Percentiles rank a stretch among this genome's conserved stretches.
Conservation (phyloP, 129 eudicot genomes). For the Solidago caesia region DNA sequence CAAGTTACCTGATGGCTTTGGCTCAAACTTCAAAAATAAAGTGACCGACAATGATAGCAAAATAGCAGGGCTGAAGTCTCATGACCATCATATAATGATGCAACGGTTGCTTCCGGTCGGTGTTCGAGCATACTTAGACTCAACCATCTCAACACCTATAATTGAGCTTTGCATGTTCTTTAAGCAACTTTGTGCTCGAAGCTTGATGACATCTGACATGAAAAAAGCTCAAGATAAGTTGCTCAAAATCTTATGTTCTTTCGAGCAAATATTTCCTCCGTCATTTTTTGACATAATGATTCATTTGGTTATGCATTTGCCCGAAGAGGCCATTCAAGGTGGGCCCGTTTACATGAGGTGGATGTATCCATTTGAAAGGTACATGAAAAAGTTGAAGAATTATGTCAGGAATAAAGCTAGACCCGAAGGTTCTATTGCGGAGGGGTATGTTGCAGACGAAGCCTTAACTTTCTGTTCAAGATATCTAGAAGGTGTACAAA, state of each 20-base stretch:
- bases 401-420: neutral
- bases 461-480: neutral
- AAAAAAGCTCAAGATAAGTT: neutral
- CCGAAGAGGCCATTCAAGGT: slow-evolving; percentile 8
- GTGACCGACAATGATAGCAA: neutral
- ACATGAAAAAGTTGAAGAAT: neutral
- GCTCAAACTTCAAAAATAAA: neutral
- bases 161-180: too few species aligned
- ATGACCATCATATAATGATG: slow-evolving; percentile 4
- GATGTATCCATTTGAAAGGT: neutral
- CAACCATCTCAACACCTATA: too few species aligned
- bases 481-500: neutral
- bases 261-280: slow-evolving; percentile 12
- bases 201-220: neutral
- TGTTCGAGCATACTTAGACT: neutral
- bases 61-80: neutral
- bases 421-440: slow-evolving; percentile 9
- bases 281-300: slow-evolving; percentile 13
- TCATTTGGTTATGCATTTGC: neutral
- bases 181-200: too few species aligned
- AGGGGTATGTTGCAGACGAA: neutral
- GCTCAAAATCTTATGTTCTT: neutral
- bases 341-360: slow-evolving; percentile 2
- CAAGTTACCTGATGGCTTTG: neutral
- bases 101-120: neutral